A percentile compares a stretch with the other conserved stretches of the same genome.
Evolutionary conservation across 1,284 basidiomycete genomes (phyloP).

Genomic region (Mycosarcoma mackinlayi): DNA sequence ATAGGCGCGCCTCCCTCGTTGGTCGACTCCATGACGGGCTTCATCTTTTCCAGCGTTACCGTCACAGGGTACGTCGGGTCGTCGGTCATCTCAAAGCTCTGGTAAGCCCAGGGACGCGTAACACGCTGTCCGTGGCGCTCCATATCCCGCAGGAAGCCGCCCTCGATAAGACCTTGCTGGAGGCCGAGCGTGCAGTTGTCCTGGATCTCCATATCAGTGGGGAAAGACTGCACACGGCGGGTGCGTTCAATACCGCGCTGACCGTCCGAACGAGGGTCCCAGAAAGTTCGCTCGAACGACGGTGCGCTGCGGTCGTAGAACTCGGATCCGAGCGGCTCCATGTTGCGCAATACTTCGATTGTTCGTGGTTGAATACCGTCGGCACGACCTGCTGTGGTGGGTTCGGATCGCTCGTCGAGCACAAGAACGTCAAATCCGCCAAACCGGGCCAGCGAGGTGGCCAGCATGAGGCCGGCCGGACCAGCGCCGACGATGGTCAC

Average conservation of each 20-base stretch:
- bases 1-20: slow-evolving; percentile 57
- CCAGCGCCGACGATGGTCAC: slow-evolving; percentile 64
- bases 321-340: slow-evolving; percentile 66
- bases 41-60: slow-evolving; percentile 63
- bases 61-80: slow-evolving; percentile 53
- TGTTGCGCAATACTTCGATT: slow-evolving; percentile 75
- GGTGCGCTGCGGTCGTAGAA: slow-evolving; percentile 61
- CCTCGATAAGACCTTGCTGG: slow-evolving; percentile 70
- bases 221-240: slow-evolving; percentile 69
- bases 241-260: slow-evolving; percentile 66
- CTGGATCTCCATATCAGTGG: slow-evolving; percentile 69
- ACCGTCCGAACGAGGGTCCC: slow-evolving; percentile 67
- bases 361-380: slow-evolving; percentile 69
- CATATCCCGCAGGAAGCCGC: slow-evolving; percentile 68
- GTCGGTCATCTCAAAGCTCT: slow-evolving; percentile 53
- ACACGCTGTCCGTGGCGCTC: slow-evolving; percentile 66
- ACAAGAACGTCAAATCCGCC: slow-evolving; percentile 63
- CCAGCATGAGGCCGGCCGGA: slow-evolving; percentile 65
- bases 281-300: slow-evolving; percentile 70
- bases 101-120: slow-evolving; percentile 65
- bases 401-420: slow-evolving; percentile 68
- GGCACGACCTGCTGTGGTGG: slow-evolving; percentile 69
- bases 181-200: slow-evolving; percentile 70
- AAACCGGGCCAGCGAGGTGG: slow-evolving; percentile 59
- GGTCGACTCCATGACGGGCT: slow-evolving; percentile 51